These are phyloP conservation scores for Domatiomyces catenatus DNA, from an alignment of 2,329 filamentous ascomycete genomes.

Conservation along the genomic window DNA sequence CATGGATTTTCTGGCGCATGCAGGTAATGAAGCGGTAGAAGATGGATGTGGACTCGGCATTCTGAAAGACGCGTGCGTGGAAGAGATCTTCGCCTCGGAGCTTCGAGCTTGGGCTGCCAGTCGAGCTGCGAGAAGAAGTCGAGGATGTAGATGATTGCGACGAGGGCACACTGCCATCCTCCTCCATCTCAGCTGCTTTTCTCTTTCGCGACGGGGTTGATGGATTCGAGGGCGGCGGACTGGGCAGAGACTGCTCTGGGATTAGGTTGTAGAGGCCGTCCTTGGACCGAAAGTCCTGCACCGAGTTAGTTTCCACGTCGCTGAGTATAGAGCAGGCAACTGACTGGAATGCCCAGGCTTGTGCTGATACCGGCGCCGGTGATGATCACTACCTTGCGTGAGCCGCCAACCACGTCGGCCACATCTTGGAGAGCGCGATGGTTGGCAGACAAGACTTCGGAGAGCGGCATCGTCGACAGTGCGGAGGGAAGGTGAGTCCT, in stretches of 20 bases:
- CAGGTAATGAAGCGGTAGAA: constrained; percentile 60
- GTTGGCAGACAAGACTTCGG: constrained; percentile 25
- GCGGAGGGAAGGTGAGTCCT: not conserved
- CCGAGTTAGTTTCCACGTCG: constrained; percentile 7
- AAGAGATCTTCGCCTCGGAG: constrained; percentile 59
- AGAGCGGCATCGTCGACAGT: constrained; percentile 16
- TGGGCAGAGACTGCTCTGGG: constrained; percentile 36
- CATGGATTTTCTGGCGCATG: constrained; percentile 45
- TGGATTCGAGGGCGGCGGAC: constrained; percentile 9
- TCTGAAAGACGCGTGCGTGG: constrained; percentile 54
- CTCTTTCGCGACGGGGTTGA: constrained; percentile 11
- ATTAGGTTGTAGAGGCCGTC: constrained; percentile 59
- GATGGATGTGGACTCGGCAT: constrained; percentile 51
- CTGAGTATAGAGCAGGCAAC: constrained; percentile 13
- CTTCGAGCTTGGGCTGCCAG: constrained; percentile 22
- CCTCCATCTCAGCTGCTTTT: constrained; percentile 20
- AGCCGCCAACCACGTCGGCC: constrained; percentile 47
- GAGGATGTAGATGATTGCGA: constrained; percentile 28
- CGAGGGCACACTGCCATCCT: constrained; percentile 32
- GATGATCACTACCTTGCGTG: constrained; percentile 54
- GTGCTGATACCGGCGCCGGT: constrained; percentile 62
- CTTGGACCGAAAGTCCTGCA: constrained; percentile 24
- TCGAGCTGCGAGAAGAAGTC: constrained; percentile 23
- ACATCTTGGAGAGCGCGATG: constrained; percentile 46
- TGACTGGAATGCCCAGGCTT: constrained; percentile 59